Evolutionary conservation across 345 rosid species (phyloP).

Genomic region (Crucihimalaya himalaica): DNA sequence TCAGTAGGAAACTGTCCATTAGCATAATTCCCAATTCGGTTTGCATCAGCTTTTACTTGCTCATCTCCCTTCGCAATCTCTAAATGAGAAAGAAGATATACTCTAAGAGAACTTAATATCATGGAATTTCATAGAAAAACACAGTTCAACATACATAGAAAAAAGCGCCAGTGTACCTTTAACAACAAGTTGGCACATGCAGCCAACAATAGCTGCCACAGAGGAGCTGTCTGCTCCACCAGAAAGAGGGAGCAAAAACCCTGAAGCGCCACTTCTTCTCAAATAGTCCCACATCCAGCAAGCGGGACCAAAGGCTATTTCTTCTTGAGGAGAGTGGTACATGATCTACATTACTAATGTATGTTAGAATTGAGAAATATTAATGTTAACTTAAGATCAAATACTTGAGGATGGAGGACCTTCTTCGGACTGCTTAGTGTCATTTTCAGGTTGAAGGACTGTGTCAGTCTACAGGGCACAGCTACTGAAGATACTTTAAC

Average conservation of each 20-base stretch:
- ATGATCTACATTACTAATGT: constrained; percentile 48
- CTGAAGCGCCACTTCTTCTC: constrained; percentile 97
- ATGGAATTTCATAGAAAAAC: constrained; percentile 5
- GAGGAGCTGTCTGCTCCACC: constrained; percentile 98
- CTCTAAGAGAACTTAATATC: constrained; percentile 1
- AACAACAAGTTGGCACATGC: constrained; percentile 98
- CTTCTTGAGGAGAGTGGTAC: constrained; percentile 92
- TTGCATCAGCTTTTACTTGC: constrained; percentile 93
- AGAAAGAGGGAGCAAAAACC: constrained; percentile 97
- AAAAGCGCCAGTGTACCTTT: constrained; percentile 52
- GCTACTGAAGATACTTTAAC: constrained; percentile 61
- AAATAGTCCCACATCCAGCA: constrained; percentile 99
- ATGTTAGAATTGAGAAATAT: not conserved
- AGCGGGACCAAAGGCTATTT: constrained; percentile 93
- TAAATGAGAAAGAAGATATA: constrained; percentile 37
- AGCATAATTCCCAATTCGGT: constrained; percentile 66
- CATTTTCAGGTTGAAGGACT: constrained; percentile 63
- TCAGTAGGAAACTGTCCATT: constrained; percentile 79
- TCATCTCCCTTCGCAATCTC: constrained; percentile 89
- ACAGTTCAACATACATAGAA: not conserved
- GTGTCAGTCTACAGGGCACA: constrained; percentile 72
- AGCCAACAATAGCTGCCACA: constrained; percentile 98
- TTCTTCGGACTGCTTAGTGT: constrained; percentile 72
- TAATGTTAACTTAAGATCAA: not conserved
- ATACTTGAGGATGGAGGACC: constrained; percentile 46